phyloP scores from a whole-genome alignment of 495 filamentous ascomycete genomes.

The Daldinia childiae region DNA sequence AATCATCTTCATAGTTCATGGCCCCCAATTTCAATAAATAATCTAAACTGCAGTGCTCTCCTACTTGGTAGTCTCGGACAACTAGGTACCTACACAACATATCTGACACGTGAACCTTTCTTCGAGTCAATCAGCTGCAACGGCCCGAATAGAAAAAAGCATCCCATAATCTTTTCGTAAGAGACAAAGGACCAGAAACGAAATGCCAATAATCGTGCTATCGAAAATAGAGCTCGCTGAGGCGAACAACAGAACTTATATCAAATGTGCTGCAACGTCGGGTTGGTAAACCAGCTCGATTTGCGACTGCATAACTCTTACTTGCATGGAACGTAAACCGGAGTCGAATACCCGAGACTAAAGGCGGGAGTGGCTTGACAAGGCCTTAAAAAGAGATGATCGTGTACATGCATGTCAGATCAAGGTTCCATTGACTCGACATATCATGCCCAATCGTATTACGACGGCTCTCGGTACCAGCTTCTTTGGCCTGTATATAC shows the following conservation, averaged over 20 bases:
- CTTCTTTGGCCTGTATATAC: neutral
- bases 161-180: neutral
- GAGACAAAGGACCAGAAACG: neutral
- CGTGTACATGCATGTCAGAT: neutral
- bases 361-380: neutral
- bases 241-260: neutral
- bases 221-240: neutral
- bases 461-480: neutral
- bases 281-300: neutral
- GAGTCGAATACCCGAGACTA: neutral
- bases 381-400: neutral
- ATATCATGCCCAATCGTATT: neutral
- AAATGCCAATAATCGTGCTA: neutral
- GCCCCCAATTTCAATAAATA: neutral
- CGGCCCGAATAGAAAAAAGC: neutral
- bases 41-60: neutral
- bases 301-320: neutral
- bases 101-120: neutral
- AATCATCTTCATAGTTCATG: neutral
- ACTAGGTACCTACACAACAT: too few relatives aligned
- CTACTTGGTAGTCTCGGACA: too few relatives aligned
- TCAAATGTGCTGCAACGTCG: neutral
- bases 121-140: neutral
- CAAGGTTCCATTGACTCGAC: neutral
- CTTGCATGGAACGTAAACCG: neutral